Evolutionary conservation across 73 alveolate species (phyloP).

Genomic region (Paramecium tetraurelia): DNA sequence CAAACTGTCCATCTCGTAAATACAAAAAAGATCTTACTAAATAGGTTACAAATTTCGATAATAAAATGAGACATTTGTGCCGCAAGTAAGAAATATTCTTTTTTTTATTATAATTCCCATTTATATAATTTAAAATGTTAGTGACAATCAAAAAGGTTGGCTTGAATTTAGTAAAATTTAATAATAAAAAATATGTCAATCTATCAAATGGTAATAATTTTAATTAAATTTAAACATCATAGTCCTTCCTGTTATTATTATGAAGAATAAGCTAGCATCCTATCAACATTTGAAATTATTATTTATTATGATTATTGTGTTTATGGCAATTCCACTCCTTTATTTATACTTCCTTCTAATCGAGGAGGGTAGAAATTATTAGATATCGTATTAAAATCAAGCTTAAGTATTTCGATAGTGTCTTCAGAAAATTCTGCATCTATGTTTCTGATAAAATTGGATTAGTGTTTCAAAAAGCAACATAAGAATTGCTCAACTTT

Average conservation of each 20-base stretch:
- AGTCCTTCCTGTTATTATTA: not conserved
- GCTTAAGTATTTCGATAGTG: not conserved
- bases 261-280: not conserved
- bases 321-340: not conserved
- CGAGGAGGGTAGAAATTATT: not conserved
- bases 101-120: not conserved
- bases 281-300: not conserved
- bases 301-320: not conserved
- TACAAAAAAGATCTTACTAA: not conserved
- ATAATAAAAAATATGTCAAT: not conserved
- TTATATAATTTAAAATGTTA: too few relatives aligned
- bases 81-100: not conserved
- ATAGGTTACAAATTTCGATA: constrained; percentile 30
- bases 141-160: not conserved
- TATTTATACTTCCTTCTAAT: not conserved
- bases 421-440: not conserved
- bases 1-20: constrained; percentile 34
- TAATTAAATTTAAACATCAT: not conserved
- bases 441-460: not conserved
- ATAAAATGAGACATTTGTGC: constrained; percentile 18
- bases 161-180: not conserved
- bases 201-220: not conserved
- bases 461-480: not conserved
- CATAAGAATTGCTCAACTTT: not conserved
- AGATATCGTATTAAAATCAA: not conserved